phyloP scores from a whole-genome alignment of 1,284 basidiomycete genomes.

The Inonotus obliquus region DNA sequence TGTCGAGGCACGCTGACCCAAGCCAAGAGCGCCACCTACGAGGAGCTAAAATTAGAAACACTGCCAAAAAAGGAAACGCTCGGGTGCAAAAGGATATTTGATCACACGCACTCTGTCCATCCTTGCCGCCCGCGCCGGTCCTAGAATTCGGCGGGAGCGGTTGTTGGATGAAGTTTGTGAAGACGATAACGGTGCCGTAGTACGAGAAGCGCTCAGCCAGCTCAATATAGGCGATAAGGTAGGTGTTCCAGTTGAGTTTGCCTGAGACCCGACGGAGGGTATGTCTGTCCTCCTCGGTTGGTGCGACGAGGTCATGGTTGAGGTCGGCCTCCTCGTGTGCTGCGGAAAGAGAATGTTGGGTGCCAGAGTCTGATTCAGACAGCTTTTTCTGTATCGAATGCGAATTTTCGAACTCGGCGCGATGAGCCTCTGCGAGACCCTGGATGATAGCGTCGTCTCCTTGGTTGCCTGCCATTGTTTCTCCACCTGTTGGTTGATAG shows the following conservation, averaged over 20 bases:
- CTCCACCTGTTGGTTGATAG: neutral
- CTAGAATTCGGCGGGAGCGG: constrained; percentile 59
- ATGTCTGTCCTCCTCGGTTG: constrained; percentile 61
- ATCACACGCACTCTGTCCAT: constrained; percentile 35
- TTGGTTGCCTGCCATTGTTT: constrained; percentile 28
- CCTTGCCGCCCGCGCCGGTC: constrained; percentile 57
- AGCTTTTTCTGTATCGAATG: constrained; percentile 23
- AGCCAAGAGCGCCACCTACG: constrained; percentile 56
- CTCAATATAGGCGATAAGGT: constrained; percentile 66
- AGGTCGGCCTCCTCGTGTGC: constrained; percentile 32
- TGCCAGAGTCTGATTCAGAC: constrained; percentile 19
- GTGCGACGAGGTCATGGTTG: constrained; percentile 47
- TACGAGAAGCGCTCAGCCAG: constrained; percentile 74
- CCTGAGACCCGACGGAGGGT: constrained; percentile 63
- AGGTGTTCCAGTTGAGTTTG: constrained; percentile 59
- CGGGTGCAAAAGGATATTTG: neutral
- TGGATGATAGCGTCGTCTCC: constrained; percentile 30
- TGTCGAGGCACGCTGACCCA: constrained; percentile 62
- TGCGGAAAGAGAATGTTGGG: constrained; percentile 12
- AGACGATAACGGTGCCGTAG: constrained; percentile 64
- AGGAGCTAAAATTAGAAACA: constrained; percentile 27
- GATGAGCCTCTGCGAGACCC: constrained; percentile 28
- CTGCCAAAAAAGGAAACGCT: neutral
- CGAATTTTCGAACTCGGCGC: constrained; percentile 19
- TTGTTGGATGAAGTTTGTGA: constrained; percentile 72